Evolutionary conservation across 139 green algal species (phyloP), one percentile per base, ranked within the genome.

Genomic region (Nannochloris sp.): DNA sequence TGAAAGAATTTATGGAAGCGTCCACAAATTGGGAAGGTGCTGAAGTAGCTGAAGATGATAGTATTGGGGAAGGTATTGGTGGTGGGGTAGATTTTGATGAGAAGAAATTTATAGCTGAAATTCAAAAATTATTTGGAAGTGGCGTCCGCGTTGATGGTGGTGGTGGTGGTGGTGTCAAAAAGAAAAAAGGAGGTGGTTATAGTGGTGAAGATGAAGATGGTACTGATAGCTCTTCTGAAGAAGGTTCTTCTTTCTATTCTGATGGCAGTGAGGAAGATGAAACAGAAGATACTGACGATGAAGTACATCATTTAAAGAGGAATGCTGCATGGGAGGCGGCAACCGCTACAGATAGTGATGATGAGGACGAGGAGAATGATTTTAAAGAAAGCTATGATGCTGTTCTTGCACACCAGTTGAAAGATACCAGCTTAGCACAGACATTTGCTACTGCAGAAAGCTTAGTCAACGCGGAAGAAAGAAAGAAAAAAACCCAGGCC

Each of bases 301-400:
- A n/a, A 65, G 33, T 24, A 42, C 7, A 30, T 23, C 55, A 47
- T 29, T 4, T n/a, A 4, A 33, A 47, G 35, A 54, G 51, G 29
- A 27, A 24, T 65, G 73, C 56, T 13, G 34, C 34, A 23, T 81
- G 61, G 62, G 70, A 73, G 13, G 65, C 61, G 4, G 29, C 42
- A 10, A 86, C 73, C 1, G 80, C 53, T 6, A 84, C 70, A 15
- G 79, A 84, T 66, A 82, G 80, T 54, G 73, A 82, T 33, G 77
- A 81, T 13, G 69, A 70, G 14, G 31, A 6, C n/a, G n/a, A 25
- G 19, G 67, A 25, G 0, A 56, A 33, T 38, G 45, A 45, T 14
- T 91, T 91, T 29, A 82, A 76, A 71, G 33, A 82, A 1, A 65
- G 58, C 0, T 91, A 91, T 37, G 53, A 35, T 4, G 24, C 61